Conservation (phyloP, 345 rosid species). For the Populus deltoides region DNA sequence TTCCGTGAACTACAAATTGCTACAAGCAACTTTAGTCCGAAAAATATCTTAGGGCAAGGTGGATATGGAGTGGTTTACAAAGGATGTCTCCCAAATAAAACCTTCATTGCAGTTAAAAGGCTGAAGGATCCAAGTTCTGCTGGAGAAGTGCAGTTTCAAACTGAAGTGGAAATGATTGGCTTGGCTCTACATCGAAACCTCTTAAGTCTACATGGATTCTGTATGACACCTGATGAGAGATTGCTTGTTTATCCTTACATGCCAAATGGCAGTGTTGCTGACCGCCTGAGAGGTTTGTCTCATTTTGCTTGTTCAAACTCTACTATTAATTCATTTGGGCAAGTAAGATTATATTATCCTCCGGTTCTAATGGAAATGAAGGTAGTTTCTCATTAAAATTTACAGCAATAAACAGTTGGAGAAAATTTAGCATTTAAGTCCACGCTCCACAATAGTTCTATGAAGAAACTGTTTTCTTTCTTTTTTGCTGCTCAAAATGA, state of each 20-base stretch:
- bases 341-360: background rate
- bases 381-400: background rate
- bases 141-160: constrained; percentile 95
- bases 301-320: background rate
- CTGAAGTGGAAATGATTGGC: constrained; percentile 97
- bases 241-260: constrained; percentile 93
- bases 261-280: constrained; percentile 96
- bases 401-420: background rate
- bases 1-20: constrained; percentile 80
- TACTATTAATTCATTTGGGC: background rate
- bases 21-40: constrained; percentile 67
- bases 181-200: constrained; percentile 91
- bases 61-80: constrained; percentile 94
- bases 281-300: constrained; percentile 74
- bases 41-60: constrained; percentile 85
- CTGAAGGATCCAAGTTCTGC: constrained; percentile 82
- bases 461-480: background rate
- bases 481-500: background rate
- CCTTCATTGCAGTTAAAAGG: constrained; percentile 81
- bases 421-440: background rate
- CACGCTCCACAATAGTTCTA: background rate
- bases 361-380: background rate
- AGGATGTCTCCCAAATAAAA: constrained; percentile 79
- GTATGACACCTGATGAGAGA: constrained; percentile 79
- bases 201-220: constrained; percentile 79